Percentiles rank a stretch among this genome's conserved stretches.
Evolutionary conservation across 257 asterid genomes (phyloP).

Genomic region (Solanum lignicaule): DNA sequence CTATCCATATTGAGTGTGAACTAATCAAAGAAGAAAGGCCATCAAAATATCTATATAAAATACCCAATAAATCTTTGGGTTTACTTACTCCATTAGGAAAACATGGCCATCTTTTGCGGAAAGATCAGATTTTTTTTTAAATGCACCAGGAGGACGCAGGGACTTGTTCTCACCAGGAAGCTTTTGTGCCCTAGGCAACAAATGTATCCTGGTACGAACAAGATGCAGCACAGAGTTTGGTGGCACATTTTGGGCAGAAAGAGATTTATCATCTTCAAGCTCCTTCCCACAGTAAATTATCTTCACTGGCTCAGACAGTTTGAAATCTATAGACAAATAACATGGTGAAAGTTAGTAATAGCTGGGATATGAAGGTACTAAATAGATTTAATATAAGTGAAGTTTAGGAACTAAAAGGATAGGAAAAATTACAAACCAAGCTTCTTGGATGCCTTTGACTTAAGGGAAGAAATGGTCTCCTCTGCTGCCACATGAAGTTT

Average conservation of each 20-base stretch:
- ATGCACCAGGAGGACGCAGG: conserved; percentile 98
- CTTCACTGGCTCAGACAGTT: conserved; percentile 83
- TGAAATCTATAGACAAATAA: conserved; percentile 54
- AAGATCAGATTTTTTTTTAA: conserved; percentile 95
- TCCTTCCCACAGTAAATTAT: conserved; percentile 72
- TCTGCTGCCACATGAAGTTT: conserved; percentile 90
- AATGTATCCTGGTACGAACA: conserved; percentile 78
- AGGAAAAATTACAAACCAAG: conserved; percentile 41
- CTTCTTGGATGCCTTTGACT: conserved; percentile 92
- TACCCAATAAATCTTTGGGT: neutral
- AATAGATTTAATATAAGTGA: conserved; percentile 5
- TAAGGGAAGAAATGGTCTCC: conserved; percentile 70
- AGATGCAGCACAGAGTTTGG: conserved; percentile 94
- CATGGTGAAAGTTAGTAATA: neutral
- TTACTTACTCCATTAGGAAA: conserved; percentile 94
- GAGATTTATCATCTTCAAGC: conserved; percentile 82
- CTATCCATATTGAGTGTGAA: neutral
- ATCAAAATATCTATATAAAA: neutral
- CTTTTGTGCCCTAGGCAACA: conserved; percentile 87
- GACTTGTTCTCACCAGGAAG: conserved; percentile 97
- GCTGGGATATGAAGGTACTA: neutral
- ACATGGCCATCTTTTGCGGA: conserved; percentile 97
- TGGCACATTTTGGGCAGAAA: conserved; percentile 63
- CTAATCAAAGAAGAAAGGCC: neutral
- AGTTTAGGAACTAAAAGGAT: neutral